phyloP scores from a whole-genome alignment of 2,329 filamentous ascomycete species.

The Lachnellula hyalina region DNA sequence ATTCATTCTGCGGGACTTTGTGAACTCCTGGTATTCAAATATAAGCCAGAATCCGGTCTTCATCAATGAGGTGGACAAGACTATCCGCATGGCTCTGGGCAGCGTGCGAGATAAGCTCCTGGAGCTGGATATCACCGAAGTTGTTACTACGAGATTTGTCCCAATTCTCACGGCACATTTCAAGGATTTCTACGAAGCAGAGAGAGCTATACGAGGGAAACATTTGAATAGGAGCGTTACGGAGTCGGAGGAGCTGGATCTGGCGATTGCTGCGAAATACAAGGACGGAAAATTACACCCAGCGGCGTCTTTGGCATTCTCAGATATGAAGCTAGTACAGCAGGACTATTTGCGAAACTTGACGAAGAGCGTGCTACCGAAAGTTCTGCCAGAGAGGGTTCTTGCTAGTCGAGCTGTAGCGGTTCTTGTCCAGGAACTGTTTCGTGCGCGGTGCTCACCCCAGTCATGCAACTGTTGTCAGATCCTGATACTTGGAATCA shows the following conservation, averaged over 20 bases:
- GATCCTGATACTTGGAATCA: slow-evolving; percentile 99
- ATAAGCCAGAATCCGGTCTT: slow-evolving; percentile 81
- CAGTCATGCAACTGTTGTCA: slow-evolving; percentile 71
- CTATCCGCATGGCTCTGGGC: slow-evolving; percentile 66
- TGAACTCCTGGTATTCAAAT: slow-evolving; percentile 79
- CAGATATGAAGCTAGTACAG: slow-evolving; percentile 77
- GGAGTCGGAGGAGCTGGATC: slow-evolving; percentile 91
- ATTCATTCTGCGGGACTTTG: slow-evolving; percentile 74
- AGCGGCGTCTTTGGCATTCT: slow-evolving; percentile 75
- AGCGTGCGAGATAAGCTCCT: slow-evolving; percentile 67
- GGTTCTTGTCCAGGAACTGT: slow-evolving; percentile 84
- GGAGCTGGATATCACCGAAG: slow-evolving; percentile 75
- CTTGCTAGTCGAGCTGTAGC: slow-evolving; percentile 75
- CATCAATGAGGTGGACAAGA: slow-evolving; percentile 77
- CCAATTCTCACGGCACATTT: slow-evolving; percentile 87
- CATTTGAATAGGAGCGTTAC: slow-evolving; percentile 87
- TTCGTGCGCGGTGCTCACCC: slow-evolving; percentile 84
- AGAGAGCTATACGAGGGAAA: slow-evolving; percentile 77
- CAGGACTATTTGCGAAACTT: slow-evolving; percentile 82
- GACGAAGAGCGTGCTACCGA: slow-evolving; percentile 66
- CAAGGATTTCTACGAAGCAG: slow-evolving; percentile 84
- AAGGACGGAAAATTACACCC: slow-evolving; percentile 82
- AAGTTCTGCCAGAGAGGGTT: slow-evolving; percentile 67
- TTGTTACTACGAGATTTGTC: slow-evolving; percentile 74
- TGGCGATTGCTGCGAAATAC: slow-evolving; percentile 94